Evolutionary conservation across 352 stramenopile genomes (phyloP), one percentile per base, ranked within the genome.

Genomic region (Globisporangium parvum): DNA sequence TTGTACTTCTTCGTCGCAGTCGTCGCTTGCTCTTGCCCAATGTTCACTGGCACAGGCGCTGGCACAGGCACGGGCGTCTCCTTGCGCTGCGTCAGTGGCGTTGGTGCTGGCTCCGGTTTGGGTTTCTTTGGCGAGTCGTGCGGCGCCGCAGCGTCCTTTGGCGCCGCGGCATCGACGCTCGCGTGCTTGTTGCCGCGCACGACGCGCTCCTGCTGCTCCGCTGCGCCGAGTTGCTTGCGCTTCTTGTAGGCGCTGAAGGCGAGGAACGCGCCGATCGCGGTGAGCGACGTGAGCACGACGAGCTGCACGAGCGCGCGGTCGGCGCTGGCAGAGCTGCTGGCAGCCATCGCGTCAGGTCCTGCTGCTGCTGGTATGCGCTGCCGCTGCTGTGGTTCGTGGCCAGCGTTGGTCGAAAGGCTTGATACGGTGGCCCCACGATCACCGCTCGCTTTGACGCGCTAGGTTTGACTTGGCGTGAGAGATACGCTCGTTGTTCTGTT

Each of bases 1-100:
- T 92, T 92, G 72, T 92, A 92, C 51, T 82, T 88, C 59, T 81
- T 85, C 28, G 82, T 92, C 12, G 80, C 82, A 24, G 75, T 60
- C 18, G 75, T 88, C 24, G 82, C 79, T 48, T 86, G 75, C 40
- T 85, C 64, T 60, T 92, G 77, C 0, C 77, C 79, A 2, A 75
- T 35, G 50, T 76, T 82, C 17, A 55, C 59, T 6, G 60, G 48
- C 6, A 12, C 31, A 11, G 59, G 37, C 3, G 55, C 39, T 1
- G 55, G 21, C 2, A 35, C n/a, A 20, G 51, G n/a, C 12, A 39
- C 39, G 11, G 57, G 39, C n/a, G 57, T 41, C 4, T 52, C 24
- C 12, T 37, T 37, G 31, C 31, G 31, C 53, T 72, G 55, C 21
- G 52, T 55, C 1, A 59, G 52, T 6, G 66, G 56, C 15, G 62